Evolutionary conservation across 306 rosid species (phyloP).

Genomic region (Ormosia semicastrata): DNA sequence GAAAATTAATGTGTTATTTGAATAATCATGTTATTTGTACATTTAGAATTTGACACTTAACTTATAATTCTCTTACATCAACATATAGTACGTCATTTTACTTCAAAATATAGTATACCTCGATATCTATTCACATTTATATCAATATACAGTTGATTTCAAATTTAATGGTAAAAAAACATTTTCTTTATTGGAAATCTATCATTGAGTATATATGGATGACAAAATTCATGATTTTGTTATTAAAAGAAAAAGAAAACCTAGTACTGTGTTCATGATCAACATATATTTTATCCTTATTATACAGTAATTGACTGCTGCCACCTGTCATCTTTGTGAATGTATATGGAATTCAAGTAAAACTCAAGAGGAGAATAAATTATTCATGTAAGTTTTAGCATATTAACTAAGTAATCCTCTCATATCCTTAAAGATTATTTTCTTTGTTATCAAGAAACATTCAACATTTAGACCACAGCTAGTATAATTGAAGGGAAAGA

Average conservation of each 20-base stretch:
- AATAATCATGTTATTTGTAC: no score
- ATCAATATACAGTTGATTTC: no score
- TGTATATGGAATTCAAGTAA: constrained; percentile 9
- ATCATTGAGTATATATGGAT: not conserved
- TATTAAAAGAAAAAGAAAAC: not conserved
- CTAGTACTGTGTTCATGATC: not conserved
- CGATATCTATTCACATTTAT: no score
- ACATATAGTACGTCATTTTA: no score
- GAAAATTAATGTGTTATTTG: not conserved
- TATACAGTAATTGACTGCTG: not conserved
- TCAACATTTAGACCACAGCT: not conserved
- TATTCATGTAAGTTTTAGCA: no score
- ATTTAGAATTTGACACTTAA: no score
- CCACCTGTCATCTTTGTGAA: constrained; percentile 26
- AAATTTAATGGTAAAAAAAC: no score
- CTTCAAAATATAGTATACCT: no score
- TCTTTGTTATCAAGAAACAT: not conserved
- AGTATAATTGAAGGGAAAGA: not conserved
- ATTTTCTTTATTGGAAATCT: not conserved
- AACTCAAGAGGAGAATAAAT: not conserved
- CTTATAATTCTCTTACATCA: no score
- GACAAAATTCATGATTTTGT: not conserved
- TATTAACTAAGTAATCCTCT: no score
- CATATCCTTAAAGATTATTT: no score
- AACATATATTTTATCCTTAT: not conserved